Conservation (phyloP, 1,139 yeast species). For the Arxiozyma slooffiae region DNA sequence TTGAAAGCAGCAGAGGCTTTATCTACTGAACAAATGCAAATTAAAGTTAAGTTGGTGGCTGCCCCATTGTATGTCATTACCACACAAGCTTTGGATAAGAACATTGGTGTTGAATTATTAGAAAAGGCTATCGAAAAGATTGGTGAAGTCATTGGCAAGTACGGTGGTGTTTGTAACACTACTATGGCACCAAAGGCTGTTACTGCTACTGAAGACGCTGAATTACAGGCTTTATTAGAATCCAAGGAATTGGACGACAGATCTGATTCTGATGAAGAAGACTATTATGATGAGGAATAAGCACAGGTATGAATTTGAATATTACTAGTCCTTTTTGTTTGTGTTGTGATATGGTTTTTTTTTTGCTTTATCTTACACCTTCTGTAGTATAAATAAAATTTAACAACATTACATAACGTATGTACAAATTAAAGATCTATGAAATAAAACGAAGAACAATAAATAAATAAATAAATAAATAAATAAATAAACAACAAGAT, state of each 20-base stretch:
- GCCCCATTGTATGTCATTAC: slow-evolving; percentile 95
- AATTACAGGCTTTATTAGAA: slow-evolving; percentile 86
- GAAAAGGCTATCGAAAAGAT: slow-evolving; percentile 73
- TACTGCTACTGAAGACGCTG: slow-evolving; percentile 97
- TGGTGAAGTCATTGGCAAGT: slow-evolving; percentile 53
- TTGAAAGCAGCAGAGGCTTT: slow-evolving; percentile 76
- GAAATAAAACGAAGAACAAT: no score
- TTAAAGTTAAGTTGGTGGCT: slow-evolving; percentile 90
- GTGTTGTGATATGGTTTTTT: no score
- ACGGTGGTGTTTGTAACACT: slow-evolving; percentile 82
- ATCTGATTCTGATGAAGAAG: slow-evolving; percentile 52
- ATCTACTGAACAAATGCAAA: slow-evolving; percentile 73
- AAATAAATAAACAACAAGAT: no score
- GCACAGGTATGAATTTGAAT: not conserved
- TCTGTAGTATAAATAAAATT: no score
- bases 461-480: no score
- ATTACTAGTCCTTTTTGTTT: no score
- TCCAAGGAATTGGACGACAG: slow-evolving; percentile 58
- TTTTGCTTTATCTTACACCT: no score
- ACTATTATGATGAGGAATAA: slow-evolving; percentile 39
- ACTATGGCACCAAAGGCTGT: slow-evolving; percentile 99
- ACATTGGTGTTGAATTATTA: slow-evolving; percentile 70
- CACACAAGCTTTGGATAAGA: slow-evolving; percentile 86
- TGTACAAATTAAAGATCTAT: no score
- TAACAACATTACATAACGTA: no score